phyloP scores from a whole-genome alignment of 257 asterid species.

The Solanum etuberosum region DNA sequence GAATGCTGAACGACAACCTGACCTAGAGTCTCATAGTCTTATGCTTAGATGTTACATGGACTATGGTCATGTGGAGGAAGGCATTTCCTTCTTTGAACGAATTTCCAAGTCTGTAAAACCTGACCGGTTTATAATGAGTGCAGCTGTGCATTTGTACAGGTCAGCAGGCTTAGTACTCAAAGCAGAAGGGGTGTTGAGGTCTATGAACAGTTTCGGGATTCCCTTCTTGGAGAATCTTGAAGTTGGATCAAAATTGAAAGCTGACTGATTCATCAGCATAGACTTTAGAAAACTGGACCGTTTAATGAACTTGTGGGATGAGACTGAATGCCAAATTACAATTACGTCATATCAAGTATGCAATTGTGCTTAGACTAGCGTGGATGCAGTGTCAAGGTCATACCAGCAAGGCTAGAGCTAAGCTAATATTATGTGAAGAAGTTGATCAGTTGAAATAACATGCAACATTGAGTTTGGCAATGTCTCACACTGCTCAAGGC shows the following conservation, averaged over 20 bases:
- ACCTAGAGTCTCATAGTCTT: slow-evolving; percentile 32
- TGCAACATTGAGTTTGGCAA: not conserved
- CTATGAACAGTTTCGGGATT: slow-evolving; percentile 29
- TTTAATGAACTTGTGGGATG: not conserved
- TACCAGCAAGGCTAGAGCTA: not conserved
- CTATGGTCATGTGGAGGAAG: slow-evolving; percentile 50
- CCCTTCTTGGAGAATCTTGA: slow-evolving; percentile 41
- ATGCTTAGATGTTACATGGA: slow-evolving; percentile 74
- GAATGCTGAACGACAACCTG: slow-evolving; percentile 35
- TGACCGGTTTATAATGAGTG: slow-evolving; percentile 65
- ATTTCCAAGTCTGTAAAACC: slow-evolving; percentile 24
- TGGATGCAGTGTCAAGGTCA: not conserved
- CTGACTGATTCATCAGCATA: not conserved
- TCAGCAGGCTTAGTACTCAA: slow-evolving; percentile 27
- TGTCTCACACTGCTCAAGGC: not conserved
- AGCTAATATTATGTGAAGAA: not conserved
- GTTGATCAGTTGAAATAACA: not conserved
- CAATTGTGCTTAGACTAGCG: not conserved
- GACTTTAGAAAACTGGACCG: not conserved
- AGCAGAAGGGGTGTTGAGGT: slow-evolving; percentile 36
- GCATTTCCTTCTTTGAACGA: slow-evolving; percentile 55
- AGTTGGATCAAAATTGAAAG: slow-evolving; percentile 39
- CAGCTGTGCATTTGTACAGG: slow-evolving; percentile 59
- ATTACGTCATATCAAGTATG: not conserved
- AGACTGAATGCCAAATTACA: not conserved